phyloP scores from a whole-genome alignment of 2,329 filamentous ascomycete species.

The Rutstroemia sydowiana region DNA sequence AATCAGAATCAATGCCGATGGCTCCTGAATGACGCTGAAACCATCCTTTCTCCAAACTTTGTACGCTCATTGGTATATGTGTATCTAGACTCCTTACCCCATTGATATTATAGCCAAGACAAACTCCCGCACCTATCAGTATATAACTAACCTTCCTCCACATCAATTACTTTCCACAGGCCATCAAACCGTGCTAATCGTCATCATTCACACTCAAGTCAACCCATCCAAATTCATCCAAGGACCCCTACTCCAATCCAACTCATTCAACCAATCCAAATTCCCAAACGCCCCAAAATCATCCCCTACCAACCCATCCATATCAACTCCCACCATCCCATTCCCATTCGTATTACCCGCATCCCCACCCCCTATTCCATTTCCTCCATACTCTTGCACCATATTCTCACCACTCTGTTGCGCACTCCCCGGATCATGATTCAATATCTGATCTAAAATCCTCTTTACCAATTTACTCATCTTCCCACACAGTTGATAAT shows the following conservation, averaged over 20 bases:
- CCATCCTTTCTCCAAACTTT: too few relatives aligned
- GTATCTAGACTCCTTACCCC: too few relatives aligned
- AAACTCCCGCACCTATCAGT: too few relatives aligned
- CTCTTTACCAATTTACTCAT: slow-evolving; percentile 43
- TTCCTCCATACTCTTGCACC: background rate
- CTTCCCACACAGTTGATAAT: slow-evolving; percentile 40
- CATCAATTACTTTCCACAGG: too few relatives aligned
- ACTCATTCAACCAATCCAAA: slow-evolving; percentile 27
- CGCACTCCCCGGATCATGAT: background rate
- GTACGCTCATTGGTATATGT: too few relatives aligned
- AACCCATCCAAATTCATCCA: slow-evolving; percentile 24
- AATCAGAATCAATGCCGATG: too few relatives aligned
- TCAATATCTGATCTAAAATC: slow-evolving; percentile 42
- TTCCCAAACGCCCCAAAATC: slow-evolving; percentile 23
- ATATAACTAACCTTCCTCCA: too few relatives aligned
- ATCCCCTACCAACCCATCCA: slow-evolving; percentile 15
- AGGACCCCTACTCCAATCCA: slow-evolving; percentile 27
- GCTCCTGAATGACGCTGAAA: too few relatives aligned
- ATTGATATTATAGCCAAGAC: too few relatives aligned
- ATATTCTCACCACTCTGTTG: background rate
- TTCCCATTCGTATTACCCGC: too few relatives aligned
- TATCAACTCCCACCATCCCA: slow-evolving; percentile 1
- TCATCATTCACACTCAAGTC: background rate
- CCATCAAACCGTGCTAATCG: too few relatives aligned
- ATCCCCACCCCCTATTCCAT: background rate